Evolutionary conservation across 2,329 filamentous ascomycete species (phyloP).

Genomic region (Fusarium caatingaense): DNA sequence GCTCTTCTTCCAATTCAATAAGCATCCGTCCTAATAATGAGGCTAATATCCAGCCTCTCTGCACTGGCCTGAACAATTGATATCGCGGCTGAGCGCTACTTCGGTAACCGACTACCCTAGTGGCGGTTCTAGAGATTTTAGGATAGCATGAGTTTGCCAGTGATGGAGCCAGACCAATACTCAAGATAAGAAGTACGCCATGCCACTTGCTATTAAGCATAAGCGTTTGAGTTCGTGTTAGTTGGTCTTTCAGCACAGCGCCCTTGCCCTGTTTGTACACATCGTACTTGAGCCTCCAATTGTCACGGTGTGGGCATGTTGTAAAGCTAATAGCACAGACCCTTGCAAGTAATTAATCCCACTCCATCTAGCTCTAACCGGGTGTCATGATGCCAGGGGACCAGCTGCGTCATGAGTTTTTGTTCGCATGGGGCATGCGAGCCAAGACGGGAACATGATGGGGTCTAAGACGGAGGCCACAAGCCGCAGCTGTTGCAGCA

Average conservation of each 20-base stretch:
- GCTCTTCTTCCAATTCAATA: background rate
- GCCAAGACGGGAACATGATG: conserved; percentile 35
- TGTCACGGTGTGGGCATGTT: conserved; percentile 1
- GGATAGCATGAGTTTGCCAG: background rate
- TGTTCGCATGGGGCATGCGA: conserved; percentile 9
- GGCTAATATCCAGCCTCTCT: conserved; percentile 9
- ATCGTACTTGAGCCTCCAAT: conserved; percentile 26
- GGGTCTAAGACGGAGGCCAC: conserved; percentile 22
- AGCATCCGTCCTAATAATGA: background rate
- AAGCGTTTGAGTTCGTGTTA: conserved; percentile 23
- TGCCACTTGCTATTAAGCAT: background rate
- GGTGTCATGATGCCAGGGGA: conserved; percentile 36
- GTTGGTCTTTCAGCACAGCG: conserved; percentile 5
- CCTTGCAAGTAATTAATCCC: conserved; percentile 33
- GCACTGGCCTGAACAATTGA: background rate
- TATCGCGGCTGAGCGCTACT: conserved; percentile 20
- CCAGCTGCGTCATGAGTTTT: conserved; percentile 29
- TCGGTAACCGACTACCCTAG: background rate
- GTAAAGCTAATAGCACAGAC: conserved; percentile 21
- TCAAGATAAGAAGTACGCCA: background rate
- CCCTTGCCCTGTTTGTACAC: background rate
- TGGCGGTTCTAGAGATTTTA: background rate
- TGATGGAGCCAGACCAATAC: background rate
- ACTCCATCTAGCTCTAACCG: conserved; percentile 17
- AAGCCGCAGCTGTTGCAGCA: conserved; percentile 14